Percentiles rank a stretch among this genome's conserved stretches.
Conservation (phyloP, 331 rosid genomes). For the Rosa hybrid region DNA sequence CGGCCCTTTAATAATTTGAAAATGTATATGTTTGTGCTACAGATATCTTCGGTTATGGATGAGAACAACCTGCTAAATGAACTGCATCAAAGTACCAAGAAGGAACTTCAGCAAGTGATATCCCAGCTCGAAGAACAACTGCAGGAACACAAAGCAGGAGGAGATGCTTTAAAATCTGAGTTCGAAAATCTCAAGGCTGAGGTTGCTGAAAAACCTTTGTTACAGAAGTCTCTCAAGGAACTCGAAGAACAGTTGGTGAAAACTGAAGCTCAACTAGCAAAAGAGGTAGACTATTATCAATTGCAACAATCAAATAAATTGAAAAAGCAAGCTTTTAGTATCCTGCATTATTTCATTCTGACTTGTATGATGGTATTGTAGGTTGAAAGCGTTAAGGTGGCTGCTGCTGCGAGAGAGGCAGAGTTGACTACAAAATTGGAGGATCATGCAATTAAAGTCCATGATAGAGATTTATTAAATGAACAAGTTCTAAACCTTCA, state of each 20-base stretch:
- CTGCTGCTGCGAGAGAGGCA: slow-evolving; percentile 61
- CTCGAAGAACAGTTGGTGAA: slow-evolving; percentile 56
- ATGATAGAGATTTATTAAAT: slow-evolving; percentile 52
- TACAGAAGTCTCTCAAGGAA: slow-evolving; percentile 60
- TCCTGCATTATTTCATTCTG: slow-evolving; percentile 7
- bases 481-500: slow-evolving; percentile 66
- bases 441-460: slow-evolving; percentile 48
- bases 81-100: slow-evolving; percentile 63
- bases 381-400: slow-evolving; percentile 59
- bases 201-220: slow-evolving; percentile 55
- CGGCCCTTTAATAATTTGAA: neutral
- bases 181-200: slow-evolving; percentile 63
- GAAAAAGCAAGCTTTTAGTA: neutral
- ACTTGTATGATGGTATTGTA: slow-evolving; percentile 33
- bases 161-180: slow-evolving; percentile 58
- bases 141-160: slow-evolving; percentile 62
- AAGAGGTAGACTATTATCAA: slow-evolving; percentile 56
- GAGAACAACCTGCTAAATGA: slow-evolving; percentile 81
- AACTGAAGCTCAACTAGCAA: slow-evolving; percentile 58
- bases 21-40: slow-evolving; percentile 26
- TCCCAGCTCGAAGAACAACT: slow-evolving; percentile 64
- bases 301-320: neutral
- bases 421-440: slow-evolving; percentile 63
- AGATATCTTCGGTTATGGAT: slow-evolving; percentile 72
- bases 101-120: slow-evolving; percentile 66